These are phyloP conservation scores for Pseudogymnoascus sp. DNA, from an alignment of 2,329 filamentous ascomycete species.

Conservation along the genomic window DNA sequence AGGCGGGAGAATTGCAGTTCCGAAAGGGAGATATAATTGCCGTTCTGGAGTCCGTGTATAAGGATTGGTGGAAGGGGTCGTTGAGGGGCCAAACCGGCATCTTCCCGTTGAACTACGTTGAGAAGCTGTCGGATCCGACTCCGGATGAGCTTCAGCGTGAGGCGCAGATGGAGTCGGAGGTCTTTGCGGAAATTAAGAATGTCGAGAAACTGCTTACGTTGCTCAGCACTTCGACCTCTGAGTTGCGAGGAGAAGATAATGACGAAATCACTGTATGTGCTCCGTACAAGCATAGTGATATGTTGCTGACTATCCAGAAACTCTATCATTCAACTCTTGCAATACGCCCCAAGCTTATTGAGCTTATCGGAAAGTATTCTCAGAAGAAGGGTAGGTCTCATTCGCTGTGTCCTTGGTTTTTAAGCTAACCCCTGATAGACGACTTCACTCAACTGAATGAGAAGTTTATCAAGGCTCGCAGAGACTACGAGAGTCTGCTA, in stretches of 20 bases:
- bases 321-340: slow-evolving; percentile 87
- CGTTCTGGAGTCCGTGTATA: slow-evolving; percentile 94
- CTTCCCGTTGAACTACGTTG: slow-evolving; percentile 96
- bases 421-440: slow-evolving; percentile 46
- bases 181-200: slow-evolving; percentile 69
- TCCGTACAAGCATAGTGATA: neutral
- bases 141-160: slow-evolving; percentile 89
- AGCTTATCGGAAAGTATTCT: slow-evolving; percentile 97
- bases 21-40: slow-evolving; percentile 96
- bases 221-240: slow-evolving; percentile 76
- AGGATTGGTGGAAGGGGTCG: slow-evolving; percentile 99
- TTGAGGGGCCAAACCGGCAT: slow-evolving; percentile 92
- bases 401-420: neutral
- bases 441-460: slow-evolving; percentile 98
- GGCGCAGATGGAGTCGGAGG: slow-evolving; percentile 85
- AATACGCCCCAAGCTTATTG: slow-evolving; percentile 93
- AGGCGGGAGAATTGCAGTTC: slow-evolving; percentile 90
- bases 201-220: slow-evolving; percentile 79
- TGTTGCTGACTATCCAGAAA: slow-evolving; percentile 43
- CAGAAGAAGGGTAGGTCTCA: slow-evolving; percentile 78
- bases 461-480: slow-evolving; percentile 97
- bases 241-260: slow-evolving; percentile 79
- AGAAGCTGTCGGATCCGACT: slow-evolving; percentile 92
- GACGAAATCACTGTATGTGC: slow-evolving; percentile 79
- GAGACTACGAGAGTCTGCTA: slow-evolving; percentile 92